phyloP scores from a whole-genome alignment of 1,139 yeast genomes.

The Nakaseomyces sp. region DNA sequence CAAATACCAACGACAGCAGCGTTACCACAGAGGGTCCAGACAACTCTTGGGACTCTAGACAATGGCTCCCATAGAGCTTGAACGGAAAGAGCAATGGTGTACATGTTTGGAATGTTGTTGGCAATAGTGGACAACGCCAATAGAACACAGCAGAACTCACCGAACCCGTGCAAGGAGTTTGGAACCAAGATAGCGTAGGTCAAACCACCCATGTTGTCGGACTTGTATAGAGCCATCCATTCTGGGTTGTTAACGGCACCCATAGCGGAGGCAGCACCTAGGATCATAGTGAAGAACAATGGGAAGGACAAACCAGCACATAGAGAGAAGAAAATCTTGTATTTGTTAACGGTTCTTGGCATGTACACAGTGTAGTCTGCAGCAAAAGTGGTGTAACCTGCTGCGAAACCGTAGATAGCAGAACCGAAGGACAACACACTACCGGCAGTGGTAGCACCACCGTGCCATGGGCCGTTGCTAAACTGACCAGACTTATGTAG shows the following conservation, averaged over 20 bases:
- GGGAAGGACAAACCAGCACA: conserved; percentile 58
- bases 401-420: conserved; percentile 76
- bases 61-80: conserved; percentile 73
- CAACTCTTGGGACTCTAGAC: conserved; percentile 62
- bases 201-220: conserved; percentile 64
- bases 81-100: conserved; percentile 74
- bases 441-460: conserved; percentile 60
- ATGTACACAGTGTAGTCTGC: conserved; percentile 88
- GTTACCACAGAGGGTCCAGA: conserved; percentile 73
- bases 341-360: conserved; percentile 48
- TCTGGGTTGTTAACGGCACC: conserved; percentile 37
- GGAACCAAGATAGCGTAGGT: conserved; percentile 66
- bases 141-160: conserved; percentile 77
- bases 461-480: conserved; percentile 32
- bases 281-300: conserved; percentile 57
- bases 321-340: conserved; percentile 54
- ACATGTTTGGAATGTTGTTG: conserved; percentile 86
- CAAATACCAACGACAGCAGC: conserved; percentile 71
- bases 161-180: conserved; percentile 78
- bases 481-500: conserved; percentile 59
- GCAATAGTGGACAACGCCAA: conserved; percentile 78
- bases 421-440: conserved; percentile 74
- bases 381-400: conserved; percentile 92
- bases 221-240: conserved; percentile 38
- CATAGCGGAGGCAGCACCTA: conserved; percentile 82